phyloP scores from a whole-genome alignment of 2,329 filamentous ascomycete species.

The Diaporthe velutina region DNA sequence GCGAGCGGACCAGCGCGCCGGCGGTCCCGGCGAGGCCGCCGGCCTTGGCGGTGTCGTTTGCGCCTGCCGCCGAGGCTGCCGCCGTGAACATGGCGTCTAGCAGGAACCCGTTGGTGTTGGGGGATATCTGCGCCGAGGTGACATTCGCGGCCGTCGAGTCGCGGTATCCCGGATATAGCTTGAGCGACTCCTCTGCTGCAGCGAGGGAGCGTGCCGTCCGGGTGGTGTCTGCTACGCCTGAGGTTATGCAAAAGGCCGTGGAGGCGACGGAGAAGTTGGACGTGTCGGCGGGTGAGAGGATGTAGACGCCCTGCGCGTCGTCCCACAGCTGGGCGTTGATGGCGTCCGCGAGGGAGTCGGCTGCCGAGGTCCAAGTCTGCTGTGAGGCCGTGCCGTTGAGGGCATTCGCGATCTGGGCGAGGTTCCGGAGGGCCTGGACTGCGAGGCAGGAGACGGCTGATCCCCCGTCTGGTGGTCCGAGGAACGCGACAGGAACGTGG shows the following conservation, averaged over 20 bases:
- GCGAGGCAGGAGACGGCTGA: constrained; percentile 40
- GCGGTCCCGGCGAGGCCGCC: constrained; percentile 49
- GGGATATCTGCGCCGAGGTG: constrained; percentile 51
- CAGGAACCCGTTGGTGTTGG: constrained; percentile 61
- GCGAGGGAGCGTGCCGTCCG: constrained; percentile 36
- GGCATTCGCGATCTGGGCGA: constrained; percentile 37
- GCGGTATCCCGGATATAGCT: constrained; percentile 41
- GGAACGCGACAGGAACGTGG: constrained; percentile 38
- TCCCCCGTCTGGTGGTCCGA: constrained; percentile 34
- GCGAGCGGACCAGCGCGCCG: constrained; percentile 36
- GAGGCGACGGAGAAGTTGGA: constrained; percentile 39
- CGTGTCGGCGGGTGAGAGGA: constrained; percentile 18
- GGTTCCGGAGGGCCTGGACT: constrained; percentile 36
- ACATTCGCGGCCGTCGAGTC: constrained; percentile 36
- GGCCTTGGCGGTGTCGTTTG: constrained; percentile 41
- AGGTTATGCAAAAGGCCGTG: constrained; percentile 42
- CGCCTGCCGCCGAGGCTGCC: constrained; percentile 46
- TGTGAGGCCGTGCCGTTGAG: constrained; percentile 45
- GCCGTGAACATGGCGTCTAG: constrained; percentile 47
- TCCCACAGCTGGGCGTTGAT: constrained; percentile 43
- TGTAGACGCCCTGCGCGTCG: constrained; percentile 39
- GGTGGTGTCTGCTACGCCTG: constrained; percentile 37
- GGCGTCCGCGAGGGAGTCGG: constrained; percentile 38
- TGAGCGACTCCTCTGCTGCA: constrained; percentile 30
- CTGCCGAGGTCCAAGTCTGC: constrained; percentile 35